Base-by-base conservation (phyloP, 2,329 filamentous ascomycete genomes). In the Aspergillus pseudoviridinutans region DNA sequence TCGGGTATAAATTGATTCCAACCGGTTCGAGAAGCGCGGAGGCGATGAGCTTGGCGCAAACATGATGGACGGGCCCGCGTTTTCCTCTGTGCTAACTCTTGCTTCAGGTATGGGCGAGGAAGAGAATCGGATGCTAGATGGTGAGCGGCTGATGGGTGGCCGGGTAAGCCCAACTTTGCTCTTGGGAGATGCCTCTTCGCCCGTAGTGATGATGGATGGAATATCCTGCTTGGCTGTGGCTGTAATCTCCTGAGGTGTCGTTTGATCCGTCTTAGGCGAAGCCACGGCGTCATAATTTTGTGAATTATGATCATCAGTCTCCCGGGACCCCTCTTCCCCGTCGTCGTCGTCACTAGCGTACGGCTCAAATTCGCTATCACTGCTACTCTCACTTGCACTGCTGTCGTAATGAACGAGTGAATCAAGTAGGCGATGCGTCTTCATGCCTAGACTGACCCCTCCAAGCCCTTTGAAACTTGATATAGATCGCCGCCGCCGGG, bases 51-150 rank as follows among this genome's bases (percentile, higher is more conserved):
- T 68, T 53, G 86, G 79, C 9, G 84, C 85, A 72, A 94, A 95
- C 83, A 89, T 90, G 61, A 95, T 92, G 1, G 82, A 87, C 1
- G 87, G 87, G 0, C 86, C 87, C 0, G 83, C 78, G 1, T 82
- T 84, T 56, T 88, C 89, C 58, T 89, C 84, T 1, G 79, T 78
- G 3, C 84, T 84, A 24, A 91, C 82, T 59, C 81, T 83, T 1
- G 89, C 87, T 62, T 88, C 84, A 0, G 90, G 90, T 0, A 90
- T 85, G 0, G 89, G 85, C 5, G 84, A 85, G 52, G 88, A 92
- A 0, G 87, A 88, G 70, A 93, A 93, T 41, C 71, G 66, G 55
- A 71, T 72, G 59, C 68, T 71, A 29, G 73, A 76, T 17, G 71
- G 58, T 25, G 66, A 68, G 10, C 68, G 72, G 59, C 58, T 67